Conservation (phyloP, 148 eudicot genomes). For the Simmondsia chinensis region DNA sequence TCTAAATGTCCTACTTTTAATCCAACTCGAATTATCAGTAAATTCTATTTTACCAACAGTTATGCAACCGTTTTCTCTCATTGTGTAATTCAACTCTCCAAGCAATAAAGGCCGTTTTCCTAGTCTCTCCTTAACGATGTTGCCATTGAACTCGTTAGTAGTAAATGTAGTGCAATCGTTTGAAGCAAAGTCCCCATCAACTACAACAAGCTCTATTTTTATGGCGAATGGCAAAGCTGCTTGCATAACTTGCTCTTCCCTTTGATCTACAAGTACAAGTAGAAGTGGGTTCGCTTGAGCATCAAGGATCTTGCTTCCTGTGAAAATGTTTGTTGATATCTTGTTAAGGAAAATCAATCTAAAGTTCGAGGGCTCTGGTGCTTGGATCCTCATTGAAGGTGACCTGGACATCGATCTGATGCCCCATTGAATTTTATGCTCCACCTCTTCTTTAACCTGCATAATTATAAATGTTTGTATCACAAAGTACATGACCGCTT, state of each 20-base stretch:
- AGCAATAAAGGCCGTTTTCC: slow-evolving; percentile 58
- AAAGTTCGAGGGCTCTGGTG: slow-evolving; percentile 33
- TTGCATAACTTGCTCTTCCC: slow-evolving; percentile 10
- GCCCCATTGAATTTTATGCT: slow-evolving; percentile 25
- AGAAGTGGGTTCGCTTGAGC: slow-evolving; percentile 25
- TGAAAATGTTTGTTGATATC: slow-evolving; percentile 33
- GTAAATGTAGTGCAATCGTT: slow-evolving; percentile 29
- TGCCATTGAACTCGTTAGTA: slow-evolving; percentile 25
- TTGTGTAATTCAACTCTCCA: slow-evolving; percentile 36
- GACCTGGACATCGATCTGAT: slow-evolving; percentile 18
- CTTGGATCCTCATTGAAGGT: slow-evolving; percentile 33
- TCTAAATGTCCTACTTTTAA: slow-evolving; percentile 50
- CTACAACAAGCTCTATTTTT: slow-evolving; percentile 49
- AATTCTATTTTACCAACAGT: slow-evolving; percentile 45
- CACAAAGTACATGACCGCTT: too few species aligned
- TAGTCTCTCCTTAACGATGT: slow-evolving; percentile 37
- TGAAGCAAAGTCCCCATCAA: slow-evolving; percentile 48
- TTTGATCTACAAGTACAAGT: slow-evolving; percentile 24
- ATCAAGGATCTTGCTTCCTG: slow-evolving; percentile 38
- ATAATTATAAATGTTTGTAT: too few species aligned
- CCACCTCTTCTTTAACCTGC: slow-evolving; percentile 66
- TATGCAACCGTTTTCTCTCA: slow-evolving; percentile 24
- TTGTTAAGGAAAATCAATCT: slow-evolving; percentile 21
- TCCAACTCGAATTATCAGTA: slow-evolving; percentile 87
- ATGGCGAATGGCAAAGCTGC: slow-evolving; percentile 19